phyloP scores from a whole-genome alignment of 345 rosid species.

The Citrus unshiu region DNA sequence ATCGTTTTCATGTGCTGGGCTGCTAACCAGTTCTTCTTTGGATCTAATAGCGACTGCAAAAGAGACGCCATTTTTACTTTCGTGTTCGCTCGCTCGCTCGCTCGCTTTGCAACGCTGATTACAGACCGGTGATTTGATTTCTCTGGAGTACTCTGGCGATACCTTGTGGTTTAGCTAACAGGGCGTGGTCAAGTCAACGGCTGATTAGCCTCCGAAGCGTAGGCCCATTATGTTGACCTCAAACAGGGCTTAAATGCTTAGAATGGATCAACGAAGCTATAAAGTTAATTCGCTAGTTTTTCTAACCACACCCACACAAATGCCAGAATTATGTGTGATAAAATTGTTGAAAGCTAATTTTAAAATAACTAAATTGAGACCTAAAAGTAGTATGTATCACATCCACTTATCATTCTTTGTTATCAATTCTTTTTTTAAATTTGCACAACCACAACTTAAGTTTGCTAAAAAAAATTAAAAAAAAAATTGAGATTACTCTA shows the following conservation, averaged over 20 bases:
- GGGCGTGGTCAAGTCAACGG: neutral
- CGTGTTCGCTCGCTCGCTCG: neutral
- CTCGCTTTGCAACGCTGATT: neutral
- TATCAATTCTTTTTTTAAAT: too few relatives aligned
- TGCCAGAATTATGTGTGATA: too few relatives aligned
- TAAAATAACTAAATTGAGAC: neutral
- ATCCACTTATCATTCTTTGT: too few relatives aligned
- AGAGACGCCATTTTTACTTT: conserved; percentile 41
- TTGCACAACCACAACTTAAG: too few relatives aligned
- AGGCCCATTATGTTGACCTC: neutral
- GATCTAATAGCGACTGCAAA: conserved; percentile 49
- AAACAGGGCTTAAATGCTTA: neutral
- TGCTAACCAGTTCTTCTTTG: conserved; percentile 72
- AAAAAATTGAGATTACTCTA: too few relatives aligned
- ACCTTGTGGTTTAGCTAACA: too few relatives aligned
- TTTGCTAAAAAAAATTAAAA: too few relatives aligned
- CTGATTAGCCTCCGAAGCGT: neutral
- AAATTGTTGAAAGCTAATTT: too few relatives aligned
- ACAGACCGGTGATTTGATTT: neutral
- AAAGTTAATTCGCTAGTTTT: too few relatives aligned
- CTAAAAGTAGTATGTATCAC: neutral
- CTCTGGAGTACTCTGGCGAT: neutral
- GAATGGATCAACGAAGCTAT: neutral
- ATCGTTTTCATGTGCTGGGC: conserved; percentile 69
- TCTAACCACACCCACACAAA: neutral